Base-by-base conservation (phyloP, 768 basidiomycete species). In the Kockovaella imperatae region DNA sequence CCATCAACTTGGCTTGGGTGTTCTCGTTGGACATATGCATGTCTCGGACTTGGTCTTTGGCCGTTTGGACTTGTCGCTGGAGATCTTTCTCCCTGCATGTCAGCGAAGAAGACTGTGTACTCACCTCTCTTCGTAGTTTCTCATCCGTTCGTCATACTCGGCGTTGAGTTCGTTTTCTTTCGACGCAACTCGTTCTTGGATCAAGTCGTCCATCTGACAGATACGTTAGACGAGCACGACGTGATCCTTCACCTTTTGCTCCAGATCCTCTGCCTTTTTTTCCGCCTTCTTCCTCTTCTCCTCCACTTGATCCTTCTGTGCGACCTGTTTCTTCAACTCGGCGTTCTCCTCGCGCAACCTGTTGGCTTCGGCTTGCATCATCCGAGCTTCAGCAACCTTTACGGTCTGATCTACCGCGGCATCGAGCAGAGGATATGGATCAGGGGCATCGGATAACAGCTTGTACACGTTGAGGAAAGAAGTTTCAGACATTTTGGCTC, bases 391-490 rank as follows among this genome's bases (percentile, higher is more conserved):
- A 1, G 85, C 79, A 24, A 82, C 82, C 62, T 86, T 87, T 36
- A 91, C 86, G 2, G 91, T 83, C 76, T 97, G 95, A 62, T 97
- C 93, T 25, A 97, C 86, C 10, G 89, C 91, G 11, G 83, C 87
- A 64, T 99, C 93, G 13, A 99, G 80, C 5, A 97, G 76, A 7
- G 95, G 95, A 68, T 93, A 95, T 14, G 95, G 95, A 69, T 99
- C 95, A 0, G 93, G 95, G 2, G 87, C 93, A 64, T 99, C 95
- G 0, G 93, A 90, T 6, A 99, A 73, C 18, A 93, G 80, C 68
- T 97, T 97, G 77, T 97, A 97, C 17, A 91, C 84, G 60, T 83
- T 87, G n/a, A 97, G 76, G 72, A 99, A 97, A 0, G 90, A 87
- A 62, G 86, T 91, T 76, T 99, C 95, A 8, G 90, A 85, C 20